A percentile compares a stretch with the other conserved stretches of the same genome.
phyloP scores from a whole-genome alignment of 495 filamentous ascomycete species.

The Aspergillus homomorphus region DNA sequence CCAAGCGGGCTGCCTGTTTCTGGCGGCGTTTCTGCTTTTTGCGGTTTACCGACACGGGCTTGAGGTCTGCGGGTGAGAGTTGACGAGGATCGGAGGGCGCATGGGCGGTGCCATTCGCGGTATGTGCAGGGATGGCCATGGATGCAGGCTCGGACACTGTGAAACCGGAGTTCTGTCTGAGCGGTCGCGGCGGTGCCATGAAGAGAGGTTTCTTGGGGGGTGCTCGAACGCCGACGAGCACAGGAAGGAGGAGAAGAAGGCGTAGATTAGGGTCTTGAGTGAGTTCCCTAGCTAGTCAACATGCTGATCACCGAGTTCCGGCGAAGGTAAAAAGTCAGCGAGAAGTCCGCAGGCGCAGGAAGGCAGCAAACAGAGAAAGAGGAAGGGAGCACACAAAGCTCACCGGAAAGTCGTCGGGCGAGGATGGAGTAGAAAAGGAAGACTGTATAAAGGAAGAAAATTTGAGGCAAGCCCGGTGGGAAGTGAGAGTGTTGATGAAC shows the following conservation, averaged over 20 bases:
- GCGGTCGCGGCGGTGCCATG: slow-evolving; percentile 29
- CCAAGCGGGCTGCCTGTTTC: slow-evolving; percentile 71
- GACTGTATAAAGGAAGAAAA: not conserved
- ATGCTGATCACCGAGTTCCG: slow-evolving; percentile 14
- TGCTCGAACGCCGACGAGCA: slow-evolving; percentile 3
- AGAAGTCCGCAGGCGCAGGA: slow-evolving; percentile 3
- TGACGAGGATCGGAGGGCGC: slow-evolving; percentile 29
- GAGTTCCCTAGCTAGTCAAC: slow-evolving; percentile 14
- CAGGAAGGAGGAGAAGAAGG: not conserved
- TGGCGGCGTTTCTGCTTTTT: slow-evolving; percentile 88
- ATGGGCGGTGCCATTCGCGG: slow-evolving; percentile 34
- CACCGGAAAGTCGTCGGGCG: slow-evolving; percentile 13
- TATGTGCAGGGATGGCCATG: slow-evolving; percentile 30
- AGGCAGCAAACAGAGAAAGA: slow-evolving; percentile 16
- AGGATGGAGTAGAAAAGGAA: not conserved
- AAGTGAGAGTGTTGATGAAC: not conserved
- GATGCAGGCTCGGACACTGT: slow-evolving; percentile 35
- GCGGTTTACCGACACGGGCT: slow-evolving; percentile 62
- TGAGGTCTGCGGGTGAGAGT: slow-evolving; percentile 26
- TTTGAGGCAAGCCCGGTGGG: not conserved
- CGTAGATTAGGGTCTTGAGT: slow-evolving; percentile 9
- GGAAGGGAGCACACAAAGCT: slow-evolving; percentile 6
- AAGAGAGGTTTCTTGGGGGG: slow-evolving; percentile 12
- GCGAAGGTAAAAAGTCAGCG: slow-evolving; percentile 23
- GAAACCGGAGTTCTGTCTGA: slow-evolving; percentile 23